These are phyloP conservation scores for Stagonosporopsis cucurbitacearum DNA, from an alignment of 2,329 filamentous ascomycete genomes.

Conservation along the genomic window DNA sequence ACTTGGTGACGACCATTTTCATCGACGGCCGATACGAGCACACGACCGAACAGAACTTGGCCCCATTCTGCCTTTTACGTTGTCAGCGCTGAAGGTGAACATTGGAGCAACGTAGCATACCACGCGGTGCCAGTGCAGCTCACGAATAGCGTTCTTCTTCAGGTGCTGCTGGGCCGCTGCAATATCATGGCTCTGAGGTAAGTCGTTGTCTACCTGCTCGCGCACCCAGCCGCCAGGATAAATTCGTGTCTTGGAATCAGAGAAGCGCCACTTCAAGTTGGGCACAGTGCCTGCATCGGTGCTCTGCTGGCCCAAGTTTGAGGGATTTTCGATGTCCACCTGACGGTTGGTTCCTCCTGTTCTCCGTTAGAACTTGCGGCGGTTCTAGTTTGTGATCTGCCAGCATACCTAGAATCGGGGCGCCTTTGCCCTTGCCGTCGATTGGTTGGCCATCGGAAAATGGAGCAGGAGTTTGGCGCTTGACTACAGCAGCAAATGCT, in stretches of 20 bases:
- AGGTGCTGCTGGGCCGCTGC: conserved; percentile 72
- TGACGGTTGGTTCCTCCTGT: conserved; percentile 68
- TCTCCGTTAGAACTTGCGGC: neutral
- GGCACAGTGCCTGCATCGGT: conserved; percentile 70
- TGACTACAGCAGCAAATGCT: conserved; percentile 29
- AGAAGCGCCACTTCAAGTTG: conserved; percentile 73
- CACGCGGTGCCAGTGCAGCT: conserved; percentile 72
- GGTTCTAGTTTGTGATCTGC: neutral
- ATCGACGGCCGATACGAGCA: conserved; percentile 67
- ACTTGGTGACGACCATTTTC: conserved; percentile 64
- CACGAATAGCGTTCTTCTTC: conserved; percentile 69
- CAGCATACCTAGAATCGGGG: conserved; percentile 61
- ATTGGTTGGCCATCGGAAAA: conserved; percentile 64
- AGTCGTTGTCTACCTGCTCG: conserved; percentile 70
- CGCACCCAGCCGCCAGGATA: conserved; percentile 70
- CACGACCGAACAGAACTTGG: conserved; percentile 64
- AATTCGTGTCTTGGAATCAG: conserved; percentile 68
- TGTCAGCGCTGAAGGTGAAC: neutral
- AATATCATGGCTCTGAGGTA: conserved; percentile 70
- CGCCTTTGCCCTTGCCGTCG: conserved; percentile 64
- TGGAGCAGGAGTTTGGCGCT: conserved; percentile 31
- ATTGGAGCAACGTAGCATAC: neutral
- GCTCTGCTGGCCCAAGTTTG: conserved; percentile 66
- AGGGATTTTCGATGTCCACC: conserved; percentile 68
- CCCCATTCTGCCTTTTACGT: conserved; percentile 65